These are phyloP conservation scores for Tulasnella sp. DNA, from an alignment of 768 basidiomycete genomes.

Conservation along the genomic window DNA sequence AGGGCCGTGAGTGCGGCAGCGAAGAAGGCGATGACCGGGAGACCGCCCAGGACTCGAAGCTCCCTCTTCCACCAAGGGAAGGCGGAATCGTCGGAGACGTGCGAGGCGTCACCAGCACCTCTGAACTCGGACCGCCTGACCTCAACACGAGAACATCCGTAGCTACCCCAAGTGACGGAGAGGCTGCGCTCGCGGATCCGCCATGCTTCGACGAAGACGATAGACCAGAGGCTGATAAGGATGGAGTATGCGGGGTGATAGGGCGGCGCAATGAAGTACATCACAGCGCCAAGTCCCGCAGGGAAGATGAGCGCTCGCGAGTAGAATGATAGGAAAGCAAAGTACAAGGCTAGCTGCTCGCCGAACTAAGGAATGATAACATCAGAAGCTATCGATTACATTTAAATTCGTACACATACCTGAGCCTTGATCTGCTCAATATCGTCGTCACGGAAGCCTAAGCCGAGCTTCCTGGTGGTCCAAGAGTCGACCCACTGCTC, in stretches of 20 bases:
- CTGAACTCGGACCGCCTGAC: constrained; percentile 52
- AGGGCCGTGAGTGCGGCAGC: constrained; percentile 56
- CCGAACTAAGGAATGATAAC: constrained; percentile 44
- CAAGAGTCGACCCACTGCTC: constrained; percentile 67
- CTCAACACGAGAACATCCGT: constrained; percentile 67
- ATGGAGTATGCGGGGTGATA: constrained; percentile 72
- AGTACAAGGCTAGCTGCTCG: constrained; percentile 76
- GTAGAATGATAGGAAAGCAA: constrained; percentile 78
- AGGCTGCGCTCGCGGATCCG: constrained; percentile 72
- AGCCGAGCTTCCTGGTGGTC: constrained; percentile 53
- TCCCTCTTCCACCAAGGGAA: constrained; percentile 69
- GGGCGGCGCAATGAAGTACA: constrained; percentile 57
- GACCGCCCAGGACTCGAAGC: constrained; percentile 49
- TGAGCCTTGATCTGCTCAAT: constrained; percentile 65
- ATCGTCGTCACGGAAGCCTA: constrained; percentile 36
- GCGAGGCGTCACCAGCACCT: constrained; percentile 26
- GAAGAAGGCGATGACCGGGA: constrained; percentile 67
- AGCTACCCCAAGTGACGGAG: constrained; percentile 73
- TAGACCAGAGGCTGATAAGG: constrained; percentile 71
- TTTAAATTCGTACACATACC: too few species aligned
- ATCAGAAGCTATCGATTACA: too few species aligned
- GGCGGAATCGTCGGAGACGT: constrained; percentile 19
- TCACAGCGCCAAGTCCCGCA: constrained; percentile 53
- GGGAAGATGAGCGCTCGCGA: constrained; percentile 71
- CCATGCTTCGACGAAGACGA: constrained; percentile 88